Evolutionary conservation across 495 filamentous ascomycete genomes (phyloP).

Genomic region (Daldinia decipiens): DNA sequence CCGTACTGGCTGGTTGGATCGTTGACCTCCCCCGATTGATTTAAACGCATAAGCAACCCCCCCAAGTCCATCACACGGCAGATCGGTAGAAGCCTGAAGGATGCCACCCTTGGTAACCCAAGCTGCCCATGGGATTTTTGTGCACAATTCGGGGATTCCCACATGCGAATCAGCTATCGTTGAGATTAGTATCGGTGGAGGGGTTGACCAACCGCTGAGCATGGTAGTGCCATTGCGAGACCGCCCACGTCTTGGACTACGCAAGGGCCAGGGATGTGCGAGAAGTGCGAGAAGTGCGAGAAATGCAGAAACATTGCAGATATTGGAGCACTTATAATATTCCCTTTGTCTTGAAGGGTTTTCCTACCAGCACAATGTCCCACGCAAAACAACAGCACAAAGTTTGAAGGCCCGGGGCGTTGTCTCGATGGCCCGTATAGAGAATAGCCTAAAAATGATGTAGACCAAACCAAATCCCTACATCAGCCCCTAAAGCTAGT

Average conservation of each 20-base stretch:
- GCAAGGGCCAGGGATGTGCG: slow-evolving; percentile 15
- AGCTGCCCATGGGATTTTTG: slow-evolving; percentile 22
- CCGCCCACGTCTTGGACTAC: slow-evolving; percentile 22
- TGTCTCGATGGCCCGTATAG: slow-evolving; percentile 21
- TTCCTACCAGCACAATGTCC: slow-evolving; percentile 14
- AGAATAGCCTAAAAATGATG: slow-evolving; percentile 41
- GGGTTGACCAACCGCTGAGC: slow-evolving; percentile 17
- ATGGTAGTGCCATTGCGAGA: slow-evolving; percentile 23
- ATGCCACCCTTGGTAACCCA: slow-evolving; percentile 26
- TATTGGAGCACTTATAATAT: slow-evolving; percentile 18
- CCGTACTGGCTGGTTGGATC: slow-evolving; percentile 16
- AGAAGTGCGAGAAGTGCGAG: slow-evolving; percentile 24
- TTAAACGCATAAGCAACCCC: slow-evolving; percentile 35
- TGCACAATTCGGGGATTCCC: slow-evolving; percentile 33
- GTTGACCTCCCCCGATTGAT: slow-evolving; percentile 37
- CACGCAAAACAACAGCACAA: slow-evolving; percentile 10
- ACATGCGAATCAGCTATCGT: slow-evolving; percentile 24
- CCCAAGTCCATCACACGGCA: slow-evolving; percentile 38
- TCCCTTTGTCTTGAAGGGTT: slow-evolving; percentile 7
- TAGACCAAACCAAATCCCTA: slow-evolving; percentile 9
- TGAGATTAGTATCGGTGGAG: slow-evolving; percentile 5
- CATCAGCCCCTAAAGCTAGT: slow-evolving; percentile 11
- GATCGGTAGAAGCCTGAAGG: slow-evolving; percentile 38
- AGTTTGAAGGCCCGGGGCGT: slow-evolving; percentile 2
- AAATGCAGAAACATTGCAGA: slow-evolving; percentile 12